Base-by-base conservation (phyloP, 179 eudicot species). In the Gypsophila paniculata region DNA sequence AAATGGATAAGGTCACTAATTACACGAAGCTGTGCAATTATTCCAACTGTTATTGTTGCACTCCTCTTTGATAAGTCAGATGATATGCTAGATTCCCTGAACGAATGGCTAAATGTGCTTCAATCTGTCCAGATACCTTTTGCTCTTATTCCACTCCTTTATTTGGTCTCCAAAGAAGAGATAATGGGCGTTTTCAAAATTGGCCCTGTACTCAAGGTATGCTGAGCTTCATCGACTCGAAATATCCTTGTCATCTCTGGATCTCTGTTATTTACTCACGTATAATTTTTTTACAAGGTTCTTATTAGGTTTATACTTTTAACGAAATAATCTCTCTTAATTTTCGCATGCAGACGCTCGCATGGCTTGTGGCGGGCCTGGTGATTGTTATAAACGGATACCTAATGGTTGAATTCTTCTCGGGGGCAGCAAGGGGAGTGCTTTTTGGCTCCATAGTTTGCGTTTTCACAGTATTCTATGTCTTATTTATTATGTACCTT, bases 101-200 rank as follows among this genome's bases (percentile, higher is more conserved):
- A 94, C 71, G 97, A 94, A 71, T 94, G 99, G 97, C 86, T 94
- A 52, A 94, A 94, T 65, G 91, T 94, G 69, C 86, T 94, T 26
- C 99, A 91, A 81, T 94, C 96, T 1, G 66, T 94, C 55, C 99
- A 94, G 77, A 87, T 91, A 69, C 99, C 99, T 49, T 94, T 91
- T 69, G 99, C 99, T 32, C 82, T 94, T 26, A 91, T 94, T 69
- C 99, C 99, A 14, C 94, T 93, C 49, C 89, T 91, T 49, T 89
- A 82, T 61, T 78, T 94, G 85, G 96, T 94, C 68, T 83, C 99
- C 65, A 91, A 85, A 77, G 96, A 94, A 72, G 94, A 94, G 70
- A 36, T 94, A 64, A 89, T 94, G 96, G 97, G 99, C 6, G 81
- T 66, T 64, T 88, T 91, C 72, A 86, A 68, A 75, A 89, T 94